Evolutionary conservation across 1,284 basidiomycete genomes (phyloP).

Genomic region (Cutaneotrichosporon cutaneum): DNA sequence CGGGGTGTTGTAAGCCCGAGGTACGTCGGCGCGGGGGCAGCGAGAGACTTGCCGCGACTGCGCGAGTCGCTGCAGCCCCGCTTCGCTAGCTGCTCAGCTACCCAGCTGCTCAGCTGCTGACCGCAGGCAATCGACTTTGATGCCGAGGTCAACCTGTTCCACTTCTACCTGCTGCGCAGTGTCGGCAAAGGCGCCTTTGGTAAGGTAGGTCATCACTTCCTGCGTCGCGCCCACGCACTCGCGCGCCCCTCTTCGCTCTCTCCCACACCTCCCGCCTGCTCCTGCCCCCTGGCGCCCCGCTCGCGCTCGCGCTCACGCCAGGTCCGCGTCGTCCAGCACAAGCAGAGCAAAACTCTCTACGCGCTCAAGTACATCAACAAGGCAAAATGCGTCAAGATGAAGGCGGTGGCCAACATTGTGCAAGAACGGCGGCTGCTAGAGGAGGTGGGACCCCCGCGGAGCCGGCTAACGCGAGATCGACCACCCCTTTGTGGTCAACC

Average conservation of each 20-base stretch:
- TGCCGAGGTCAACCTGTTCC: slow-evolving; percentile 93
- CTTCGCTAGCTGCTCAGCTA: neutral
- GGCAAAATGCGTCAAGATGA: slow-evolving; percentile 95
- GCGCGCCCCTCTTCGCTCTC: neutral
- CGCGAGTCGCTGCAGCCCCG: too few relatives aligned
- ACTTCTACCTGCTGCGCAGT: slow-evolving; percentile 88
- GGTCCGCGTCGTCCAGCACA: slow-evolving; percentile 98
- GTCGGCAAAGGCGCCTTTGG: slow-evolving; percentile 98
- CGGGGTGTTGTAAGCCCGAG: slow-evolving; percentile 59
- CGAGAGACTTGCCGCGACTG: too few relatives aligned
- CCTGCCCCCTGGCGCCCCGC: neutral
- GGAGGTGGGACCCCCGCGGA: slow-evolving; percentile 62
- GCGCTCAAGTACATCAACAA: slow-evolving; percentile 99
- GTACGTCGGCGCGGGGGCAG: too few relatives aligned
- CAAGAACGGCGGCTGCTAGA: slow-evolving; percentile 89
- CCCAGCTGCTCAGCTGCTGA: neutral
- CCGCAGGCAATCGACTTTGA: slow-evolving; percentile 93
- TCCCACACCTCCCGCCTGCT: too few relatives aligned
- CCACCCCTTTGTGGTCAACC: slow-evolving; percentile 88
- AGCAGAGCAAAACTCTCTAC: slow-evolving; percentile 90
- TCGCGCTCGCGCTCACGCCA: slow-evolving; percentile 52
- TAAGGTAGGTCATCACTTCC: slow-evolving; percentile 63
- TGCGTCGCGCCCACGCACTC: neutral
- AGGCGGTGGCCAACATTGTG: slow-evolving; percentile 93
- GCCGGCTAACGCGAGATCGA: slow-evolving; percentile 65